These are phyloP conservation scores for Mycocentrospora acerina DNA, from an alignment of 2,329 filamentous ascomycete genomes.

Conservation along the genomic window DNA sequence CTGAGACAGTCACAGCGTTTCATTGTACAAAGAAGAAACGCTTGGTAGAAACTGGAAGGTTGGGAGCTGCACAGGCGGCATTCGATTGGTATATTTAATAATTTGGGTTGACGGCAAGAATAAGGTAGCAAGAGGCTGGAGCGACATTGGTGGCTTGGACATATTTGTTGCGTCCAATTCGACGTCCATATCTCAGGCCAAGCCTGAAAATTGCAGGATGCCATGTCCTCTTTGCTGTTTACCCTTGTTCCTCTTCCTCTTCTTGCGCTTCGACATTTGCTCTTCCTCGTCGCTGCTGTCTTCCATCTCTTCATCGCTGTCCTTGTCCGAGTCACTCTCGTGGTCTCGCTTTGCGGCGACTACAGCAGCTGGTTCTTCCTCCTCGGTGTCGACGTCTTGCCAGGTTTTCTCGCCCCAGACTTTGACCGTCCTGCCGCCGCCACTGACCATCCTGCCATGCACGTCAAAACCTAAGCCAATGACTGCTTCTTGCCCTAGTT, in stretches of 20 bases:
- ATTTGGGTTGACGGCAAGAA: too few relatives aligned
- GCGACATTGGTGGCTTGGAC: too few relatives aligned
- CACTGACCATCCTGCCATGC: constrained; percentile 82
- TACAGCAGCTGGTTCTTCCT: constrained; percentile 50
- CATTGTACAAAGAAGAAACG: too few relatives aligned
- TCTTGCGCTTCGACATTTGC: constrained; percentile 45
- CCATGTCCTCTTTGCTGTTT: constrained; percentile 37
- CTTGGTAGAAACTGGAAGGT: too few relatives aligned
- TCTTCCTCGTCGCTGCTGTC: constrained; percentile 50
- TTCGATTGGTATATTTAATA: too few relatives aligned
- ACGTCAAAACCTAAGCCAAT: constrained; percentile 81
- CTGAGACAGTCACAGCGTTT: too few relatives aligned
- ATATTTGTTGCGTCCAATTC: too few relatives aligned
- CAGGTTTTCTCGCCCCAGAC: constrained; percentile 79
- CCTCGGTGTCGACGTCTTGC: constrained; percentile 51
- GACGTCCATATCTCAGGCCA: constrained; percentile 18
- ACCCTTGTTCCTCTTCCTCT: constrained; percentile 44
- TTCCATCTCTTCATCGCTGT: constrained; percentile 44
- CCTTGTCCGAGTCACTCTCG: constrained; percentile 50
- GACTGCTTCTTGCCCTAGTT: constrained; percentile 72
- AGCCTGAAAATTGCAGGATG: constrained; percentile 39
- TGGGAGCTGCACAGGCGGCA: too few relatives aligned
- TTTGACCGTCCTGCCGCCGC: constrained; percentile 82
- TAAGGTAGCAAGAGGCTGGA: too few relatives aligned
- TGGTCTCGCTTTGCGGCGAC: constrained; percentile 29